These are phyloP conservation scores for Amoebophrya sp. DNA, from an alignment of 169 alveolate genomes.

Conservation along the genomic window DNA sequence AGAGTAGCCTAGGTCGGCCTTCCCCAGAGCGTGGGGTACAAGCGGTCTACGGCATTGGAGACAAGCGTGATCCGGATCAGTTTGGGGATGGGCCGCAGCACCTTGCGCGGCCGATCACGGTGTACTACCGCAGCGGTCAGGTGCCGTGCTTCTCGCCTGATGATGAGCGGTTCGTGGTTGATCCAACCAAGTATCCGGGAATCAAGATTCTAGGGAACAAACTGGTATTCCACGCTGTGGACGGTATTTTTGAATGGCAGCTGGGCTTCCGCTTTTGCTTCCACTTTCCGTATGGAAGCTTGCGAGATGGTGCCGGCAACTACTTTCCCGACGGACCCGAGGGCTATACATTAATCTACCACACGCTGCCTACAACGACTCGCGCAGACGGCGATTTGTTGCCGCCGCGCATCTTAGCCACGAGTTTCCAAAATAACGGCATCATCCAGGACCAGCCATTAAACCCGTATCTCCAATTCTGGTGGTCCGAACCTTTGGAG, in stretches of 20 bases:
- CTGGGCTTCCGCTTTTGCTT: neutral
- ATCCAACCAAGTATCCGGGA: neutral
- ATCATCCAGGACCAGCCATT: neutral
- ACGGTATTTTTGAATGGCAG: neutral
- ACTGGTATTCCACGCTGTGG: neutral
- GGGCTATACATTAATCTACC: neutral
- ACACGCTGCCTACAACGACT: neutral
- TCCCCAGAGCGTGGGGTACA: neutral
- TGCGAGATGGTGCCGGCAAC: neutral
- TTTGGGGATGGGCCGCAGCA: neutral
- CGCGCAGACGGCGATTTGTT: neutral
- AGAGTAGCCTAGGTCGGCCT: neutral
- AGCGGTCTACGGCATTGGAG: neutral
- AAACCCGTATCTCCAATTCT: constrained; percentile 3
- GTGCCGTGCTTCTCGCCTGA: neutral
- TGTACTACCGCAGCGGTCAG: constrained; percentile 6
- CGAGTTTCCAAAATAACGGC: neutral
- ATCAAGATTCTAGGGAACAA: neutral
- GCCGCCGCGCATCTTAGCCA: neutral
- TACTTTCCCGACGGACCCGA: constrained; percentile 8
- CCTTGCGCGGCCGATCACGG: constrained; percentile 6
- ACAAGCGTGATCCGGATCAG: neutral
- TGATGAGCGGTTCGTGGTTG: neutral
- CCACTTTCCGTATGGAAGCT: neutral
- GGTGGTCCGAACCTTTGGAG: neutral